Evolutionary conservation across 2,329 filamentous ascomycete genomes (phyloP).

Genomic region (Colletotrichum australisinense): DNA sequence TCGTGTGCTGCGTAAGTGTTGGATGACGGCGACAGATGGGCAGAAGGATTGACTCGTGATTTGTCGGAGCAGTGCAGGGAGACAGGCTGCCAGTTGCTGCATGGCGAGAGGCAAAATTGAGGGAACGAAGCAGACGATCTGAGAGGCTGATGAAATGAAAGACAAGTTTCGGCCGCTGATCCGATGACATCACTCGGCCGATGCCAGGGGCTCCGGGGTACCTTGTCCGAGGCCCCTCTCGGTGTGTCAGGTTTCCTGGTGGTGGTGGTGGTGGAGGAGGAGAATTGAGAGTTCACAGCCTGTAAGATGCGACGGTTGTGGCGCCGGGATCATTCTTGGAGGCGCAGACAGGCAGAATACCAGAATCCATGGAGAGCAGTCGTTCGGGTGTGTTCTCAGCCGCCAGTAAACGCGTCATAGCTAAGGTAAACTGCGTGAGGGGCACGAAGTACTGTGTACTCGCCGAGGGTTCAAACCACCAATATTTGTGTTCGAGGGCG

Average conservation of each 20-base stretch:
- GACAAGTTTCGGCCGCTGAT: slow-evolving; percentile 22
- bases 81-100: neutral
- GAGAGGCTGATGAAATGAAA: slow-evolving; percentile 21
- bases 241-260: slow-evolving; percentile 27
- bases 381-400: neutral
- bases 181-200: slow-evolving; percentile 35
- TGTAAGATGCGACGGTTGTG: slow-evolving; percentile 22
- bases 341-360: neutral
- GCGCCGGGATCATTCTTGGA: slow-evolving; percentile 16
- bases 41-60: slow-evolving; percentile 18
- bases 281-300: slow-evolving; percentile 10
- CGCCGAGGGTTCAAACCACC: neutral
- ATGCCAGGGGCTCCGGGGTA: slow-evolving; percentile 15
- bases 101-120: neutral
- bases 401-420: neutral
- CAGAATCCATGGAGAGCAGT: neutral
- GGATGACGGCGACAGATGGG: neutral
- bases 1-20: neutral
- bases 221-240: slow-evolving; percentile 17
- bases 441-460: too few relatives aligned
- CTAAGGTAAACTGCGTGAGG: neutral
- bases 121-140: slow-evolving; percentile 8
- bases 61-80: neutral
- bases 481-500: neutral
- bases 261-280: neutral